Percentiles rank a stretch among this genome's conserved stretches.
Evolutionary conservation across 2,329 filamentous ascomycete genomes (phyloP).

Genomic region (Penicillium sp.): DNA sequence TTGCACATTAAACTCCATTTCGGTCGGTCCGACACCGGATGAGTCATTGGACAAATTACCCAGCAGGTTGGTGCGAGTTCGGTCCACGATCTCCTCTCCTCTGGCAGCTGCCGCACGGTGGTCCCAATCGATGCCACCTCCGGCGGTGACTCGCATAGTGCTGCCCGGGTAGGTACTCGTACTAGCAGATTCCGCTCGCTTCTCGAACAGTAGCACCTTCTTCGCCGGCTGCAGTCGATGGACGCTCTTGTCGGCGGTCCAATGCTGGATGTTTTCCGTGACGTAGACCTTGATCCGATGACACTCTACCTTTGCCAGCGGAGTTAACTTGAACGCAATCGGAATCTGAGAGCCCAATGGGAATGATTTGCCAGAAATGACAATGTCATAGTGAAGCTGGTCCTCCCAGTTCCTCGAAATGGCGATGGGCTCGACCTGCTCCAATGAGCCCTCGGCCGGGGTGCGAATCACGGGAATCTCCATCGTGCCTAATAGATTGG

Average conservation of each 20-base stretch:
- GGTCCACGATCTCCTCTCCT: slow-evolving; percentile 52
- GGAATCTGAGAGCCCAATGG: slow-evolving; percentile 82
- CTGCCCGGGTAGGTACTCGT: slow-evolving; percentile 70
- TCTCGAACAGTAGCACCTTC: slow-evolving; percentile 84
- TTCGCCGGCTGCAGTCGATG: slow-evolving; percentile 78
- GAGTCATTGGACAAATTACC: slow-evolving; percentile 73
- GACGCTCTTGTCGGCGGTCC: slow-evolving; percentile 77
- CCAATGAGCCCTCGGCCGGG: slow-evolving; percentile 79
- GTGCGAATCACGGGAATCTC: slow-evolving; percentile 81
- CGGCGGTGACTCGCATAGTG: slow-evolving; percentile 69
- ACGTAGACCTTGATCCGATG: slow-evolving; percentile 89
- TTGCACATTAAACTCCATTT: slow-evolving; percentile 92
- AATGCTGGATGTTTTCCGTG: slow-evolving; percentile 87
- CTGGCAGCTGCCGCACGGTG: slow-evolving; percentile 53
- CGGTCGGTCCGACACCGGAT: slow-evolving; percentile 75
- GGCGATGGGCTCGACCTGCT: slow-evolving; percentile 88
- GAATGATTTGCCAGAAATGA: slow-evolving; percentile 93
- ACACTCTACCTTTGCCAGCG: slow-evolving; percentile 86
- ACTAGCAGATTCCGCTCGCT: slow-evolving; percentile 72
- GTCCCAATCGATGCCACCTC: slow-evolving; percentile 71
- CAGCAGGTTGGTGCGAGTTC: slow-evolving; percentile 64
- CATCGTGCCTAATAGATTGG: slow-evolving; percentile 75
- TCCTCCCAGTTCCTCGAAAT: slow-evolving; percentile 94
- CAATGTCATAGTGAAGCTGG: slow-evolving; percentile 90
- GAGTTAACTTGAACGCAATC: slow-evolving; percentile 90